phyloP scores from a whole-genome alignment of 2,329 filamentous ascomycete species.

The Clarireedia hainanense region DNA sequence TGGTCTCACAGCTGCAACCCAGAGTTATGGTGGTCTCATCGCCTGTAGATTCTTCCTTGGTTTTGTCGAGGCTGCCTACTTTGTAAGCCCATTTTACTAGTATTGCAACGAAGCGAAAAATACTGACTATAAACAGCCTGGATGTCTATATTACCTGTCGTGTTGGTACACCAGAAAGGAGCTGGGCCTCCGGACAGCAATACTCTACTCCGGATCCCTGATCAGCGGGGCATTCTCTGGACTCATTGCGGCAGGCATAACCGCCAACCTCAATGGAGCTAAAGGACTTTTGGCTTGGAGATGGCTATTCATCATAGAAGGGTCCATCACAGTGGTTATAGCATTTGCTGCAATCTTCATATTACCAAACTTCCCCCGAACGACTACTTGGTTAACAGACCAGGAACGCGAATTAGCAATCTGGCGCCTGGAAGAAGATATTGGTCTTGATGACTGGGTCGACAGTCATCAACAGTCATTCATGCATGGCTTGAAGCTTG shows the following conservation, averaged over 20 bases:
- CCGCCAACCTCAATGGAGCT: constrained; percentile 51
- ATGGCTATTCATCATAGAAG: constrained; percentile 65
- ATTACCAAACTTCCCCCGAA: constrained; percentile 60
- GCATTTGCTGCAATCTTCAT: constrained; percentile 48
- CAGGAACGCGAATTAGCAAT: constrained; percentile 48
- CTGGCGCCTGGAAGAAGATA: constrained; percentile 54
- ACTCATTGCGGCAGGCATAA: constrained; percentile 56
- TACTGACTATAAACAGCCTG: constrained; percentile 33
- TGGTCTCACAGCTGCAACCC: constrained; percentile 38
- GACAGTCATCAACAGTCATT: constrained; percentile 9
- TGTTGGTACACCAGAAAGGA: constrained; percentile 66
- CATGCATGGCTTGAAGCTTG: constrained; percentile 39
- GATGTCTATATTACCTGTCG: constrained; percentile 54
- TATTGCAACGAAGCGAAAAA: no score
- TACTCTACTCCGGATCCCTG: constrained; percentile 60
- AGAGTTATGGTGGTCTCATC: constrained; percentile 39
- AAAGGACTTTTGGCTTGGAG: constrained; percentile 54
- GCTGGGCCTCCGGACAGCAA: constrained; percentile 55
- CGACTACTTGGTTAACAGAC: constrained; percentile 48
- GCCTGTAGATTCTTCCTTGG: constrained; percentile 43
- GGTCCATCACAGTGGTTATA: constrained; percentile 53
- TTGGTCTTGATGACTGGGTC: constrained; percentile 34
- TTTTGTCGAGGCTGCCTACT: constrained; percentile 48
- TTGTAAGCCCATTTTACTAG: constrained; percentile 29
- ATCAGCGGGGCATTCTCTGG: constrained; percentile 67